Base-by-base conservation (phyloP, 441 rosid genomes). In the Adansonia grandidieri region DNA sequence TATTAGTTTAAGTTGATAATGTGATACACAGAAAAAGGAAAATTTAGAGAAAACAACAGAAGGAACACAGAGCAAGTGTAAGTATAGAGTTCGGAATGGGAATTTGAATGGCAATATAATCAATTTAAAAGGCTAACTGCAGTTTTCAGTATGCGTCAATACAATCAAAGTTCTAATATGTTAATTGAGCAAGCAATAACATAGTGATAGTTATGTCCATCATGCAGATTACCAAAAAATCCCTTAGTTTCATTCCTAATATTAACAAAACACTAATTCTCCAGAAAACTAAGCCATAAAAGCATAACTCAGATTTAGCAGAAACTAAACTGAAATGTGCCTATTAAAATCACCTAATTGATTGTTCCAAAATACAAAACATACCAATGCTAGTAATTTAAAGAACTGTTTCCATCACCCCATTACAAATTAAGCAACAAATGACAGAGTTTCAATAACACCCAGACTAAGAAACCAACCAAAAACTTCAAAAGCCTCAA, bases 401-500 rank as follows among this genome's bases (percentile, higher is more conserved):
- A 69, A 69, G 19, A 44, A 13, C 40, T 47, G 7, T 51, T 14
- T 32, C 8, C 51, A 60, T 74, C 77, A 74, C 11, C 17, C 32
- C 32, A 10, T 40, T 40, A 45, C 56, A 74, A 74, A 45, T 61
- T 32, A 50, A 53, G 45, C 37, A 2, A 64, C 69, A 71, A 20
- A 37, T 24, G 47, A 60, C 20, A 73, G 9, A 9, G 63, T 54
- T 11, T 44, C 48, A 75, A 47, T 19, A 64, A 73, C n/a, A 60
- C 74, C 75, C 77, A 82, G 71, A 40, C 10, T 40, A 40, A 6
- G 13, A 77, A 53, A 17, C 78, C 51, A 45, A 69, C 44, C 9
- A 45, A 10, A 40, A 64, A 13, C 1, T 14, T 8, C 44, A 53
- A 68, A 47, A 8, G 11, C 19, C 4, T 48, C 19, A 58, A 14